These are phyloP conservation scores for Taxillus chinensis DNA, from an alignment of 164 flowering plant genomes.

Conservation along the genomic window DNA sequence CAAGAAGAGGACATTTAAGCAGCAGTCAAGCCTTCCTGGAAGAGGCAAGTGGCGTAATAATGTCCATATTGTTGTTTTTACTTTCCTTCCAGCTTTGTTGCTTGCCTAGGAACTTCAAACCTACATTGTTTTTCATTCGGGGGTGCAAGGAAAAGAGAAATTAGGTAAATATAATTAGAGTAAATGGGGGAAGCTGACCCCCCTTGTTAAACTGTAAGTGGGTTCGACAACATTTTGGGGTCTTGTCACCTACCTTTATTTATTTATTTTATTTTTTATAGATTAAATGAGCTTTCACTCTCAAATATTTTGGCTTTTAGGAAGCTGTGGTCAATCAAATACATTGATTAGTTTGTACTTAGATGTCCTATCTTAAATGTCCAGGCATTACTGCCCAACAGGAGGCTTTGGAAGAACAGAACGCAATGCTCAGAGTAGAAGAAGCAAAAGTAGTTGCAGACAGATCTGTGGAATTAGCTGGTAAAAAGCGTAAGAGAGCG, in stretches of 20 bases:
- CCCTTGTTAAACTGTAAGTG: too few relatives aligned
- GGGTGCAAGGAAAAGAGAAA: not conserved
- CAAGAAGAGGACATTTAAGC: conserved; percentile 55
- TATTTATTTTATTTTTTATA: too few relatives aligned
- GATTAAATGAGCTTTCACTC: too few relatives aligned
- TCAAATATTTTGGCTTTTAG: too few relatives aligned
- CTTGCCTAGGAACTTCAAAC: not conserved
- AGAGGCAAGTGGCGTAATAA: conserved; percentile 38
- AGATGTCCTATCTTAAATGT: not conserved
- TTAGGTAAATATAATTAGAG: not conserved
- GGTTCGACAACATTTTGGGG: not conserved
- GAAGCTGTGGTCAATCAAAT: too few relatives aligned
- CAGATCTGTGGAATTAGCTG: conserved; percentile 29
- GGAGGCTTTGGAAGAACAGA: conserved; percentile 21
- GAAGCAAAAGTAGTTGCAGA: conserved; percentile 40
- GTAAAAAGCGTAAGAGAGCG: conserved; percentile 50
- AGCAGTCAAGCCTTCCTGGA: conserved; percentile 33
- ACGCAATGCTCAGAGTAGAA: conserved; percentile 27
- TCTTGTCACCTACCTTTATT: not conserved
- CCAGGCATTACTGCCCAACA: conserved; percentile 23
- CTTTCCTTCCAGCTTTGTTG: not conserved
- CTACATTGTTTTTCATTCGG: too few relatives aligned
- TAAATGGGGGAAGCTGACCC: not conserved
- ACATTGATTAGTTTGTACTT: not conserved
- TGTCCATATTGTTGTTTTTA: not conserved